phyloP scores from a whole-genome alignment of 805 yeast species.

The Peterozyma toletana region DNA sequence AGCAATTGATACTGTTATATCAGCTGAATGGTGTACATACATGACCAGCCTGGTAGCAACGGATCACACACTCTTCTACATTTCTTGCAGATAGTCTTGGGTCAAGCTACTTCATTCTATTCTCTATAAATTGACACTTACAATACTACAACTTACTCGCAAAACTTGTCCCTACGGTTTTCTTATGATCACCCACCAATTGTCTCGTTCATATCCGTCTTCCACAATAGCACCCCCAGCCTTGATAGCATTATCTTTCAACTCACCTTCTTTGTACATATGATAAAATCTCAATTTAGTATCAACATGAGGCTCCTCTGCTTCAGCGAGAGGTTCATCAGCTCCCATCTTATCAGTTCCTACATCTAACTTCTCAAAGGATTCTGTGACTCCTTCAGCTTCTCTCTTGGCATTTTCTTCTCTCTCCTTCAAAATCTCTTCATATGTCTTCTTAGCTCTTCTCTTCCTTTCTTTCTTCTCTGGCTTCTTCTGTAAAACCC shows the following conservation, averaged over 20 bases:
- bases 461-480: conserved; percentile 23
- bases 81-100: too few relatives aligned
- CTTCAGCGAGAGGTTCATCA: conserved; percentile 9
- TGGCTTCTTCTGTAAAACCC: conserved; percentile 65
- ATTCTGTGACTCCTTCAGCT: conserved; percentile 10
- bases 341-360: conserved; percentile 11
- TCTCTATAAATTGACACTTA: too few relatives aligned
- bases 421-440: conserved; percentile 5
- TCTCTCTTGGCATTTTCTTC: conserved; percentile 16
- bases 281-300: conserved; percentile 86
- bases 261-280: conserved; percentile 76
- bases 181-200: conserved; percentile 75
- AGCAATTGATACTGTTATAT: too few relatives aligned
- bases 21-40: too few relatives aligned
- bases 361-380: too few relatives aligned
- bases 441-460: conserved; percentile 2
- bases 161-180: conserved; percentile 14
- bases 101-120: too few relatives aligned
- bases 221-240: conserved; percentile 70
- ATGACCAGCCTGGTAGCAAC: too few relatives aligned
- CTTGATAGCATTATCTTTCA: conserved; percentile 54
- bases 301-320: conserved; percentile 16
- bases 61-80: too few relatives aligned
- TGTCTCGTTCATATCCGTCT: conserved; percentile 86
- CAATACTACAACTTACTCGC: too few relatives aligned